Base-by-base conservation (phyloP, 345 rosid species). In the Raphanus raphanistrum region DNA sequence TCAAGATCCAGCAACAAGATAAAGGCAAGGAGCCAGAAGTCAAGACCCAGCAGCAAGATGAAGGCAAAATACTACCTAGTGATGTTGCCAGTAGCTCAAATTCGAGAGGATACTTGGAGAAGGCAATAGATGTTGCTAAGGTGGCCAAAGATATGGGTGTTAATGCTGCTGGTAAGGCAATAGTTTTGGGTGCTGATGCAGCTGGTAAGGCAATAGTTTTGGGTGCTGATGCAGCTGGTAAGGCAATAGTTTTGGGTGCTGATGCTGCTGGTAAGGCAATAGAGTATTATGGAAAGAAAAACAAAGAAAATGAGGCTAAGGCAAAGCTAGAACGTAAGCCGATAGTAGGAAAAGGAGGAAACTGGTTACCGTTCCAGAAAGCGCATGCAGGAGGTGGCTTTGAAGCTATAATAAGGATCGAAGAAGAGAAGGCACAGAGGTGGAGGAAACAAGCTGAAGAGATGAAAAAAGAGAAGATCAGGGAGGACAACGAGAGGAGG, bases 41-140 rank as follows among this genome's bases (percentile, higher is more conserved):
- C 3, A 63, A 15, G 66, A n/a, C 4, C 55, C 55, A 50, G 55
- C 55, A 32, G 45, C 43, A 33, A 63, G 45, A 63, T 63, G 66
- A 63, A 63, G 26, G 38, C 66, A 32, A 63, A 32, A 26, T 2
- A 7, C 43, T 3, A 5, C 13, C 33, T 31, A 16, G 21, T 50
- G 55, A 35, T 16, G 55, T n/a, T 64, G 8, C 70, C 6, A 13
- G 70, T 7, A 66, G 70, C 55, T 66, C 70, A 66, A 26, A 21
- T 7, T 0, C 9, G 54, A 36, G 16, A 25, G n/a, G 21, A 21
- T 21, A 21, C 21, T 28, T 45, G 38, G 71, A 59, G 52, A 2
- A 26, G 35, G 13, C 58, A 26, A 67, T 26, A 6, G 33, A 0
- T 41, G 55, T 4, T 4, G 33, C 71, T 67, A 15, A 13, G 25